Conservation (phyloP, 78 protist species). For the Emiliania huxleyi region DNA sequence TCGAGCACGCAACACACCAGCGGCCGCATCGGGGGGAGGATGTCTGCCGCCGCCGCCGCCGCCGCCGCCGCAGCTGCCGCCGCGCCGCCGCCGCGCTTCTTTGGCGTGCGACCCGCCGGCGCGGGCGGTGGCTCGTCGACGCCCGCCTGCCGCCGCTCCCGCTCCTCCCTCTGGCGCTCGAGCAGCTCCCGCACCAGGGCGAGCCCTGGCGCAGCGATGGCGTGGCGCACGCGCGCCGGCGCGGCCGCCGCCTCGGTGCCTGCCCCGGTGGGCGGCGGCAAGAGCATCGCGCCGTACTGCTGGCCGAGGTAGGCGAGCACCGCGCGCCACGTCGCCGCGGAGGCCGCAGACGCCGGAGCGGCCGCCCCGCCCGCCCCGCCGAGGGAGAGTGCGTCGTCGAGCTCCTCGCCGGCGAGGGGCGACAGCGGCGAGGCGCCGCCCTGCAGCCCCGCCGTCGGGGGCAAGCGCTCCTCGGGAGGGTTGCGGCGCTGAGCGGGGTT, state of each 20-base stretch:
- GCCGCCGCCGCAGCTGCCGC: too few species aligned
- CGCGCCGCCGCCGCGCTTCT: too few species aligned
- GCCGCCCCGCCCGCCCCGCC: too few species aligned
- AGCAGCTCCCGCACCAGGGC: not conserved
- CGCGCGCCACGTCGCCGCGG: not conserved
- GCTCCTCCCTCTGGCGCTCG: too few species aligned
- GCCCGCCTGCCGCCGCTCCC: too few species aligned
- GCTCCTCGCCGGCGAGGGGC: not conserved
- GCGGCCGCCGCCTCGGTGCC: not conserved
- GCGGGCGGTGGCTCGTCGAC: too few species aligned
- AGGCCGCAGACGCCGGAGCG: not conserved
- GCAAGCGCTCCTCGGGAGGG: not conserved
- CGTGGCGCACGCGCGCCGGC: not conserved
- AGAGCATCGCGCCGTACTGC: not conserved
- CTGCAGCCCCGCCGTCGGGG: not conserved
- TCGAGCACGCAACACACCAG: too few species aligned
- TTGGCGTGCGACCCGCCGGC: too few species aligned
- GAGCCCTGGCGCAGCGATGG: not conserved
- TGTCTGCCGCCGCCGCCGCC: too few species aligned
- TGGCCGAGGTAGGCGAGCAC: not conserved
- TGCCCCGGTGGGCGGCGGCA: too few species aligned
- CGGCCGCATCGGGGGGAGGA: too few species aligned
- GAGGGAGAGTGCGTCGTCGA: not conserved
- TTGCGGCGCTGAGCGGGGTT: not conserved
- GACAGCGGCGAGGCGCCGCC: not conserved